Conservation (phyloP, 2,329 filamentous ascomycete species). For the Sporothrix pseudoabietina region DNA sequence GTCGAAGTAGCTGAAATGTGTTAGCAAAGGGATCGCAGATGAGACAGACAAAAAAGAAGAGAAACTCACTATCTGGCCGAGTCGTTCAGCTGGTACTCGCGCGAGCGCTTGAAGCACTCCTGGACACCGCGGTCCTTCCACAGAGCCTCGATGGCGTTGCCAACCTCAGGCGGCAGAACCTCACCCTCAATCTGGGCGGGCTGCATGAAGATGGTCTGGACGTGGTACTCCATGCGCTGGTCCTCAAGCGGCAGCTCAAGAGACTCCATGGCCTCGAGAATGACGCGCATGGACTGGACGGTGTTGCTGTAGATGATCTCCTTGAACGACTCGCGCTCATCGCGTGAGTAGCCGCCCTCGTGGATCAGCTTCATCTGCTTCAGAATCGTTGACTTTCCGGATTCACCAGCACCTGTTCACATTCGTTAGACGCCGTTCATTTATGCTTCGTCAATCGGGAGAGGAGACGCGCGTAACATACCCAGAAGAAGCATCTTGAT, state of each 20-base stretch:
- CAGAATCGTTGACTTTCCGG: slow-evolving; percentile 89
- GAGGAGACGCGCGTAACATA: slow-evolving; percentile 51
- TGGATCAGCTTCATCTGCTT: slow-evolving; percentile 99
- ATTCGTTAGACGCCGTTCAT: not conserved
- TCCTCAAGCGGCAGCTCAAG: slow-evolving; percentile 82
- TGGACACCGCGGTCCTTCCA: slow-evolving; percentile 94
- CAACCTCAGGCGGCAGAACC: slow-evolving; percentile 89
- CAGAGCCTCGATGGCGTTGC: slow-evolving; percentile 85
- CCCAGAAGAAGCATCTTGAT: slow-evolving; percentile 99
- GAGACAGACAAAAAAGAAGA: not conserved
- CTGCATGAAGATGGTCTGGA: slow-evolving; percentile 98
- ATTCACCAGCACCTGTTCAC: slow-evolving; percentile 86
- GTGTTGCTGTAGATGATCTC: slow-evolving; percentile 73
- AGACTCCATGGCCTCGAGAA: slow-evolving; percentile 69
- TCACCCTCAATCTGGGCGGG: slow-evolving; percentile 95
- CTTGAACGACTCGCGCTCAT: slow-evolving; percentile 72
- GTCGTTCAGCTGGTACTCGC: slow-evolving; percentile 95
- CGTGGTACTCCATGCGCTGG: slow-evolving; percentile 91
- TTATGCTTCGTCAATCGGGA: not conserved
- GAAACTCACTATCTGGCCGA: slow-evolving; percentile 79
- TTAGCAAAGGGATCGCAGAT: not conserved
- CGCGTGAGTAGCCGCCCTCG: slow-evolving; percentile 96
- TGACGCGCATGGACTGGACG: slow-evolving; percentile 69
- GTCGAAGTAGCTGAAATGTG: slow-evolving; percentile 77
- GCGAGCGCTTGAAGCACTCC: slow-evolving; percentile 91